phyloP scores from a whole-genome alignment of 331 rosid species.

The Stylosanthes scabra region DNA sequence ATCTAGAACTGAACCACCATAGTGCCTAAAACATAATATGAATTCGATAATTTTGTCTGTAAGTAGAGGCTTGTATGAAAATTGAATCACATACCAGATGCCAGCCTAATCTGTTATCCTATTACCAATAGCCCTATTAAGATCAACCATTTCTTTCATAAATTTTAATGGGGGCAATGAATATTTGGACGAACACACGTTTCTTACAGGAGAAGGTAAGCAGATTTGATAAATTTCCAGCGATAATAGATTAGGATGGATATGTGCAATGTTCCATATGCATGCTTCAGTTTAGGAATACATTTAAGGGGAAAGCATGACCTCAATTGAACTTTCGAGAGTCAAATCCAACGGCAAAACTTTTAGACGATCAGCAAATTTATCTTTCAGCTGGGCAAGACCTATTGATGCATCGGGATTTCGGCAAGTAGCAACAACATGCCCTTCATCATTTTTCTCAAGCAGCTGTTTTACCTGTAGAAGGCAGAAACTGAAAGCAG shows the following conservation, averaged over 20 bases:
- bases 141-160: too few species aligned
- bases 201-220: not conserved
- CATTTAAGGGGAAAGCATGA: conserved; percentile 24
- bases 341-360: conserved; percentile 75
- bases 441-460: conserved; percentile 76
- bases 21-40: not conserved
- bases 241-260: not conserved
- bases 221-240: conserved; percentile 12
- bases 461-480: conserved; percentile 81
- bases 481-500: conserved; percentile 32
- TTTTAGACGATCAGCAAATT: conserved; percentile 65
- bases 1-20: conserved; percentile 11
- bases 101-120: conserved; percentile 1
- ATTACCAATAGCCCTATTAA: not conserved
- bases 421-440: conserved; percentile 90
- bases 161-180: too few species aligned
- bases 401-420: conserved; percentile 70
- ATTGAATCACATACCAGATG: too few species aligned
- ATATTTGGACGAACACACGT: conserved; percentile 2
- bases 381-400: conserved; percentile 63
- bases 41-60: conserved; percentile 6
- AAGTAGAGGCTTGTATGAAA: not conserved
- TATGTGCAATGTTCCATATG: conserved; percentile 6
- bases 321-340: conserved; percentile 87
- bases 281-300: conserved; percentile 2